Percentiles rank a stretch among this genome's conserved stretches.
Evolutionary conservation across 441 rosid genomes (phyloP).

Genomic region (Melastoma candidum): DNA sequence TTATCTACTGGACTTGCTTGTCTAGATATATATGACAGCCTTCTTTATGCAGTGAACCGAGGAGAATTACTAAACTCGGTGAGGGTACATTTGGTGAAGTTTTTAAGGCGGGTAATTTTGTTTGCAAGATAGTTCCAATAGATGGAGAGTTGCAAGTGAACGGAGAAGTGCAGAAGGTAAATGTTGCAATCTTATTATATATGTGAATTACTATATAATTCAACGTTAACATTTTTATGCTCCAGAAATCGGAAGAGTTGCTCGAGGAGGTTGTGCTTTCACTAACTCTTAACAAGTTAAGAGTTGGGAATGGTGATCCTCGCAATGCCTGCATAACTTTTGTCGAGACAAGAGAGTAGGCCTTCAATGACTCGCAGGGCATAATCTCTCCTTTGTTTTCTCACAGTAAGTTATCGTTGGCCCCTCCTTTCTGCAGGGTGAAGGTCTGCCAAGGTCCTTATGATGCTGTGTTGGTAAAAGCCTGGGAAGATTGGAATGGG

Average conservation of each 20-base stretch:
- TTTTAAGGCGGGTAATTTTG: conserved; percentile 63
- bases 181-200: conserved; percentile 2
- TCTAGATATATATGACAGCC: conserved; percentile 1
- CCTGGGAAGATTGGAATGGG: conserved; percentile 98
- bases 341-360: conserved; percentile 81
- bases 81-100: conserved; percentile 99
- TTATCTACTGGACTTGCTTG: no score
- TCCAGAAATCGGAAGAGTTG: conserved; percentile 91
- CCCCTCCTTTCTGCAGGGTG: conserved; percentile 32
- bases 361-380: conserved; percentile 4
- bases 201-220: neutral
- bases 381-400: neutral
- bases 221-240: conserved; percentile 2
- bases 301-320: conserved; percentile 26
- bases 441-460: conserved; percentile 84
- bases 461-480: conserved; percentile 52
- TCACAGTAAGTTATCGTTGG: neutral
- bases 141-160: conserved; percentile 82
- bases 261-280: conserved; percentile 89
- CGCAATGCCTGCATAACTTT: conserved; percentile 49
- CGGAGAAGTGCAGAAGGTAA: conserved; percentile 93
- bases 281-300: conserved; percentile 59
- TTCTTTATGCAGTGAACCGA: conserved; percentile 46
- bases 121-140: conserved; percentile 94
- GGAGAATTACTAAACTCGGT: conserved; percentile 69